These are phyloP conservation scores for Pyrus communis DNA, from an alignment of 306 rosid genomes.

Conservation along the genomic window DNA sequence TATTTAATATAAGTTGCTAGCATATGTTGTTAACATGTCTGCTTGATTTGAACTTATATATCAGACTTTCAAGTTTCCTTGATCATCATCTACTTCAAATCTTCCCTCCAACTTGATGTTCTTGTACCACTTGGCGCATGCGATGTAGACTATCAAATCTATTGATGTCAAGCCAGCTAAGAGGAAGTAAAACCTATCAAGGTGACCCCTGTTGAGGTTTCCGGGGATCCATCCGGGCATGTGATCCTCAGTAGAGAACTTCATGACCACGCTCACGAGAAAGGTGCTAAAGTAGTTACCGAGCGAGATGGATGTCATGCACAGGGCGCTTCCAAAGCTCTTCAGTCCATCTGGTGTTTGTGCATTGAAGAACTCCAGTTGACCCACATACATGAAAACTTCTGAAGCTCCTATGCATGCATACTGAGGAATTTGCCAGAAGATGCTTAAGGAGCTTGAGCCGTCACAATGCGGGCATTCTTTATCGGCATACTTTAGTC, in stretches of 20 bases:
- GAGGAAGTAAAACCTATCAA: constrained; percentile 92
- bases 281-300: constrained; percentile 94
- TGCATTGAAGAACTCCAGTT: constrained; percentile 92
- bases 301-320: constrained; percentile 93
- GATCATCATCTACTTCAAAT: constrained; percentile 35
- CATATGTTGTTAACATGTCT: constrained; percentile 26
- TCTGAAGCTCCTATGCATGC: constrained; percentile 96
- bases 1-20: constrained; percentile 33
- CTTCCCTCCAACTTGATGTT: constrained; percentile 62
- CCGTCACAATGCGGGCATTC: constrained; percentile 58
- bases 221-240: constrained; percentile 99
- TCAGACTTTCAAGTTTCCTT: constrained; percentile 36
- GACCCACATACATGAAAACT: constrained; percentile 98
- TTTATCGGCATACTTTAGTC: constrained; percentile 67
- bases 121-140: constrained; percentile 89
- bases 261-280: constrained; percentile 87
- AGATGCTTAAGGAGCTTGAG: constrained; percentile 79
- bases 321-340: constrained; percentile 97
- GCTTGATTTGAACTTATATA: constrained; percentile 1
- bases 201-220: constrained; percentile 90
- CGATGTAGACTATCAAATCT: constrained; percentile 66
- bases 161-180: constrained; percentile 75
- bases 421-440: constrained; percentile 97
- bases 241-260: constrained; percentile 82
- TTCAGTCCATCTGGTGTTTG: constrained; percentile 95